Conservation (phyloP, 805 yeast genomes). For the Starmerella bombicola region DNA sequence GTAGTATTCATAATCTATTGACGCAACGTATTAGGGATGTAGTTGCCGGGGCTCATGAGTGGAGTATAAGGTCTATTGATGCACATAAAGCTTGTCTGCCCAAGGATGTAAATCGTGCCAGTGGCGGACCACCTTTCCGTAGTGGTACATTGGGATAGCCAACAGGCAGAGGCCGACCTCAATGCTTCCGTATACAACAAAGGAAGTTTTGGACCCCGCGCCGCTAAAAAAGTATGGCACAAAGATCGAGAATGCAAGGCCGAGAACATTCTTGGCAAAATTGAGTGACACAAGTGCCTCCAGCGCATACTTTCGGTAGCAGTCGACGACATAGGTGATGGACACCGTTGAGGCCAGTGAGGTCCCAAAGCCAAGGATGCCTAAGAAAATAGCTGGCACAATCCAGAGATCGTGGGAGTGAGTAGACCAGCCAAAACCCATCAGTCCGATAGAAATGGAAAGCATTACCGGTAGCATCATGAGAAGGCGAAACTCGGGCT, state of each 20-base stretch:
- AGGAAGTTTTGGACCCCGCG: conserved; percentile 37
- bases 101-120: conserved; percentile 36
- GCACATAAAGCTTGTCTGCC: neutral
- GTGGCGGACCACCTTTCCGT: conserved; percentile 39
- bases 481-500: conserved; percentile 48
- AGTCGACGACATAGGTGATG: conserved; percentile 47
- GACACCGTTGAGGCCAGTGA: conserved; percentile 50
- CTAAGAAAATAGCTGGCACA: conserved; percentile 46
- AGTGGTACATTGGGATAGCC: conserved; percentile 42
- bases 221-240: conserved; percentile 36
- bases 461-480: conserved; percentile 42
- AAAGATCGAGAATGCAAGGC: conserved; percentile 46
- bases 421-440: conserved; percentile 55
- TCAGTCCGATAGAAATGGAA: conserved; percentile 37
- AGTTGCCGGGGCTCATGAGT: too few relatives aligned
- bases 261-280: conserved; percentile 42
- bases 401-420: conserved; percentile 39
- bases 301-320: conserved; percentile 44
- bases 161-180: conserved; percentile 38
- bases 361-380: conserved; percentile 47
- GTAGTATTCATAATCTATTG: too few relatives aligned
- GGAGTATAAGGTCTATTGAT: too few relatives aligned
- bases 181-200: conserved; percentile 41
- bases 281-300: conserved; percentile 48
- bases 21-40: too few relatives aligned